Base-by-base conservation (phyloP, 2,329 filamentous ascomycete species). In the Alternaria hordeiaustralica region DNA sequence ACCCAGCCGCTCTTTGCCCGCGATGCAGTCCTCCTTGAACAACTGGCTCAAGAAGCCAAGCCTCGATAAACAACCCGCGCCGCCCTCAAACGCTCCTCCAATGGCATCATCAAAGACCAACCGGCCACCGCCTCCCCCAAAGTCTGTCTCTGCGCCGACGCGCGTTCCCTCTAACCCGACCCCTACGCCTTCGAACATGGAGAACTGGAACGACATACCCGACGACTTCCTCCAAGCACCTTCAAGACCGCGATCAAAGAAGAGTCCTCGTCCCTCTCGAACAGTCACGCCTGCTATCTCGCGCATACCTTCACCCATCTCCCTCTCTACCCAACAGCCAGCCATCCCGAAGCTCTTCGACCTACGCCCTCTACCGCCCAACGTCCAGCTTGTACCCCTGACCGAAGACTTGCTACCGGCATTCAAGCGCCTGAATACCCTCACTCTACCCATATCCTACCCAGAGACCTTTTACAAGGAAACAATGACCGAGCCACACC, bases 401-500 rank as follows among this genome's bases (percentile, higher is more conserved):
- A 84, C 82, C n/a, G 81, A 82, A 36, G 81, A 82, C 23, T 84
- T 88, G 71, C 81, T 90, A 41, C 82, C 84, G 20, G 83, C 84
- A 8, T 83, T 89, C 74, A 86, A 85, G 70, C 85, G 85, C 18
- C 84, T 90, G 28, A 89, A 86, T 55, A 81, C 83, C 58, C 79
- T 89, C 5, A 83, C 89, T 2, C 82, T 90, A 2, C 88, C 88
- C 7, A 86, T 90, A 60, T 83, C 86, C 57, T 90, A 90, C 72
- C 84, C 87, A 4, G 83, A 85, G 50, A 83, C 82, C 18, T 90
- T 90, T 82, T 90, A 88, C 80, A 84, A 83, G 20, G 86, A 88
- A 63, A 88, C 84, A 44, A 82, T 89, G 73, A 83, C 84, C 3
- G 87, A 89, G 60, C 81, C 84, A 3, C 75, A 85, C 47, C 80